Conservation (phyloP, 1,284 basidiomycete genomes). For the Cryptococcus maquisensis region DNA sequence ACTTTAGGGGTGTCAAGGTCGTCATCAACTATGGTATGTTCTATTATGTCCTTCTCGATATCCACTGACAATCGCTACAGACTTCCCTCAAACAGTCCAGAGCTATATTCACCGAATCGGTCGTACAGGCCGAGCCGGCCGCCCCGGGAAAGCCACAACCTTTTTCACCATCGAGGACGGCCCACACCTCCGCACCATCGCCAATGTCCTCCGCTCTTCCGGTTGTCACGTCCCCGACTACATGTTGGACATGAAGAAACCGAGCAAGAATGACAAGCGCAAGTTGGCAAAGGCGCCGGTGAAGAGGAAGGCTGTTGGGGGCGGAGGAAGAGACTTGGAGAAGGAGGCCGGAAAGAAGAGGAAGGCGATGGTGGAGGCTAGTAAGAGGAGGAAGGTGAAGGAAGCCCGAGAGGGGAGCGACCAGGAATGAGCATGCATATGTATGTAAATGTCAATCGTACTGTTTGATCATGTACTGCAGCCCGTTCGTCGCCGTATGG, state of each 20-base stretch:
- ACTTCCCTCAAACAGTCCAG: constrained; percentile 89
- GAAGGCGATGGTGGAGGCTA: constrained; percentile 53
- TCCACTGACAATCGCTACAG: constrained; percentile 43
- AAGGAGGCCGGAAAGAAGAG: constrained; percentile 68
- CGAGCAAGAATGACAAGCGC: constrained; percentile 79
- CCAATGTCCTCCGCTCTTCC: constrained; percentile 87
- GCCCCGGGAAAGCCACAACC: constrained; percentile 85
- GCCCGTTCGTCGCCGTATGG: too few species aligned
- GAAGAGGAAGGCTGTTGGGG: constrained; percentile 69
- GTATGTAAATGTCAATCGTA: too few species aligned
- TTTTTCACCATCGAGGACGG: constrained; percentile 94
- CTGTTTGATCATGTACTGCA: too few species aligned
- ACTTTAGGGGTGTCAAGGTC: constrained; percentile 90
- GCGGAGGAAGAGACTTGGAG: constrained; percentile 64
- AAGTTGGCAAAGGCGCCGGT: constrained; percentile 71
- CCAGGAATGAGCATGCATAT: too few species aligned
- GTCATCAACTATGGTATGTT: constrained; percentile 77
- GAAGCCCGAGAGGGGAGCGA: background rate
- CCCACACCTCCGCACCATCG: constrained; percentile 85
- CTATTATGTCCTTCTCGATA: constrained; percentile 2
- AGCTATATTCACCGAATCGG: constrained; percentile 95
- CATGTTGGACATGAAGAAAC: constrained; percentile 80
- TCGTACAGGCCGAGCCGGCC: constrained; percentile 88
- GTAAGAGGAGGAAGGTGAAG: constrained; percentile 38
- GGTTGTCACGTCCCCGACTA: constrained; percentile 85